Conservation (phyloP, 208 protist species). For the Leishmania tarentolae region DNA sequence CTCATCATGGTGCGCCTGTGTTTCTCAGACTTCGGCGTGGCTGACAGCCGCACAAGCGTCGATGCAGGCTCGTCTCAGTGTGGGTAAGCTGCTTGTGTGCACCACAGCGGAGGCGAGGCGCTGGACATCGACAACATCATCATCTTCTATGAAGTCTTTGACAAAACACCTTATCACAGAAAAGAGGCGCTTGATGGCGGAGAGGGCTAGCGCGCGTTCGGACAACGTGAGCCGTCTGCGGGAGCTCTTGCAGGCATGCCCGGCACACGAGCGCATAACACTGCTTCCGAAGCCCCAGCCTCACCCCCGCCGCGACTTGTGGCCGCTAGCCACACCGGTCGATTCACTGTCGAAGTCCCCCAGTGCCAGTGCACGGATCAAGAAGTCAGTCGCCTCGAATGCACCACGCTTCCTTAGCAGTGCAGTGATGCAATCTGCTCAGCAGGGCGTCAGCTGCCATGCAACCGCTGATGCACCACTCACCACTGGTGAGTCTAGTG, state of each 20-base stretch:
- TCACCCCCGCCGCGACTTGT: slow-evolving; percentile 3
- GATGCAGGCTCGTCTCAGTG: not conserved
- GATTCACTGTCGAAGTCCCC: not conserved
- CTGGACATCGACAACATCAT: not conserved
- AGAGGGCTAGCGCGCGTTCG: slow-evolving; percentile 1
- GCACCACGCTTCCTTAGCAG: not conserved
- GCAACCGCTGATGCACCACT: not conserved
- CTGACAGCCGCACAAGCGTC: not conserved
- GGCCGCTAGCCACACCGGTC: slow-evolving; percentile 6
- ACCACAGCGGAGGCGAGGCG: not conserved
- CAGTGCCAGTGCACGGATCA: not conserved
- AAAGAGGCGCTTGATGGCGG: not conserved
- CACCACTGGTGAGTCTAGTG: not conserved
- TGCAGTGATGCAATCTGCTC: not conserved
- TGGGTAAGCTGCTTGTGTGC: not conserved
- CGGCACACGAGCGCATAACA: not conserved
- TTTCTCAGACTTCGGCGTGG: not conserved
- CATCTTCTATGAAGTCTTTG: not conserved
- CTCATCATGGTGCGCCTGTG: not conserved
- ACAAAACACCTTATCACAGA: not conserved
- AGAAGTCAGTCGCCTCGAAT: not conserved
- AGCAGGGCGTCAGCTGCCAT: not conserved
- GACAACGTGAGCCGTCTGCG: slow-evolving; percentile 13
- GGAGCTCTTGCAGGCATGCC: slow-evolving; percentile 9
- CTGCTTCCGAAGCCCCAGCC: not conserved